Percentiles rank a stretch among this genome's conserved stretches.
Evolutionary conservation across 345 rosid genomes (phyloP).

Genomic region (Nephelium lappaceum): DNA sequence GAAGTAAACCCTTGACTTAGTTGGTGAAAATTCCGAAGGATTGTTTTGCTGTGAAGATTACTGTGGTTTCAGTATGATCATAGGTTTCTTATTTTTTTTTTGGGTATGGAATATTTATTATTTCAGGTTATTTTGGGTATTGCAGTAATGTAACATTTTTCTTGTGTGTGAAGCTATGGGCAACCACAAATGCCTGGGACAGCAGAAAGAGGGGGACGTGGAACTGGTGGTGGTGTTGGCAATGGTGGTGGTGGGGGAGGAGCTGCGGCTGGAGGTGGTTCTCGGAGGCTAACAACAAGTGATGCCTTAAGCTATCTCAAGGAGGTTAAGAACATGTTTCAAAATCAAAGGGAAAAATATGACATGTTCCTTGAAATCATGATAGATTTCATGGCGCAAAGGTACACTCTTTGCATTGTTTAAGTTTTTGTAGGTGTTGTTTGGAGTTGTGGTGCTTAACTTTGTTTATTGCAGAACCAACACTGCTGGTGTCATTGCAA

Average conservation of each 20-base stretch:
- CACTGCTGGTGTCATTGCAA: conserved; percentile 86
- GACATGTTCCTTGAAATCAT: conserved; percentile 88
- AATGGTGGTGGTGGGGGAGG: conserved; percentile 34
- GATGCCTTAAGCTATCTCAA: conserved; percentile 85
- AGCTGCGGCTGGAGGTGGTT: conserved; percentile 20
- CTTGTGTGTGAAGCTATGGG: conserved; percentile 41
- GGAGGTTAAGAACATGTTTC: conserved; percentile 93
- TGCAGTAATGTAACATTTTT: neutral
- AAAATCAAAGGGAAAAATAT: conserved; percentile 85
- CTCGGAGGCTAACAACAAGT: conserved; percentile 76
- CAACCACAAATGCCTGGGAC: conserved; percentile 51
- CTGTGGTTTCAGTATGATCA: neutral
- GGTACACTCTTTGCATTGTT: conserved; percentile 40
- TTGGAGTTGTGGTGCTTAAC: conserved; percentile 18
- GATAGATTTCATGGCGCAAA: conserved; percentile 96
- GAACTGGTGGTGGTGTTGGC: conserved; percentile 25
- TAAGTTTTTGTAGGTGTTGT: neutral
- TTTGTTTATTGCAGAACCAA: conserved; percentile 64
- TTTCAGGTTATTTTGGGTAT: neutral
- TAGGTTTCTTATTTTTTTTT: neutral
- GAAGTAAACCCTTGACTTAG: neutral
- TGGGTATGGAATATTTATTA: neutral
- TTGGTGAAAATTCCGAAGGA: neutral
- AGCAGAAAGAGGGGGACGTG: conserved; percentile 20
- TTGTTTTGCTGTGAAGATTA: neutral